A percentile compares a stretch with the other conserved stretches of the same genome.
Conservation (phyloP, 2,329 filamentous ascomycete species). For the Macrophomina pseudophaseolina region DNA sequence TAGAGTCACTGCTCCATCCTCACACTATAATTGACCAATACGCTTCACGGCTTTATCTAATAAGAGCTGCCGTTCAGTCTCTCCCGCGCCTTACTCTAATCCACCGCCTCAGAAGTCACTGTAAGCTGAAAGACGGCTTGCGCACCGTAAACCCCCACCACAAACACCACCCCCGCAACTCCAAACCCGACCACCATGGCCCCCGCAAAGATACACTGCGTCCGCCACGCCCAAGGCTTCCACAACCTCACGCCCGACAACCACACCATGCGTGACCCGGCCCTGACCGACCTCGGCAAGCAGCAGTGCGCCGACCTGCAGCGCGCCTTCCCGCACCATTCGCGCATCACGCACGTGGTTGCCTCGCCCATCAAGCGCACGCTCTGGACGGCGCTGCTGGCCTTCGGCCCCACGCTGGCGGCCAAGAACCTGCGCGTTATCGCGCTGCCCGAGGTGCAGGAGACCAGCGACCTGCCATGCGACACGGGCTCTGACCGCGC, state of each 20-base stretch:
- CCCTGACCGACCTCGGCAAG: conserved; percentile 72
- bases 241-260: conserved; percentile 76
- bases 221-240: conserved; percentile 75
- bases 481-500: conserved; percentile 69
- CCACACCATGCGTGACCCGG: conserved; percentile 65
- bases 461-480: conserved; percentile 74
- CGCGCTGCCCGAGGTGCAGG: conserved; percentile 78
- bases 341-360: conserved; percentile 68
- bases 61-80: background rate
- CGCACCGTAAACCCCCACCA: background rate
- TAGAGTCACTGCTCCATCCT: conserved; percentile 14
- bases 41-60: background rate
- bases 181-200: conserved; percentile 34
- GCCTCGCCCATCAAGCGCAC: conserved; percentile 80
- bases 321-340: conserved; percentile 66
- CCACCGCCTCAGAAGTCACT: too few species aligned
- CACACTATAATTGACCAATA: conserved; percentile 16
- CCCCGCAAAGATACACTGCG: conserved; percentile 62
- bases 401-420: conserved; percentile 61
- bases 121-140: too few species aligned
- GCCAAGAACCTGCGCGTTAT: conserved; percentile 56
- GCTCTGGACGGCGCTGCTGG: conserved; percentile 72
- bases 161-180: background rate
- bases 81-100: too few species aligned
- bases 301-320: conserved; percentile 63